Conservation (phyloP, 2,329 filamentous ascomycete genomes). For the Knoxdaviesia capensis region DNA sequence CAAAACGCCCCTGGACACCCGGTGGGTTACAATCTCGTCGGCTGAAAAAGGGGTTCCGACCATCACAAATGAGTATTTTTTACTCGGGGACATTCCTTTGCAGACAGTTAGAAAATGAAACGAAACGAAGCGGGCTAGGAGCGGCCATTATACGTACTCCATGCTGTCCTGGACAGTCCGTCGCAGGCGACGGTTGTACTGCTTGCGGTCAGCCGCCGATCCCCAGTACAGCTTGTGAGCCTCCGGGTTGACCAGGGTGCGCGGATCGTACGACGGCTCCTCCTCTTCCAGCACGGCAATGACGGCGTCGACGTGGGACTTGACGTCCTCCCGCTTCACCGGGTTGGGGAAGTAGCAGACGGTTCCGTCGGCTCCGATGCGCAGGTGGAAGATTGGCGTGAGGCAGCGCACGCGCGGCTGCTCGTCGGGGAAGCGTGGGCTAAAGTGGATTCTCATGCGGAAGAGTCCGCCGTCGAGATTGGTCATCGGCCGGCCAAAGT, state of each 20-base stretch:
- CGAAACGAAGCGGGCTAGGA: constrained; percentile 1
- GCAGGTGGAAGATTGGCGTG: constrained; percentile 71
- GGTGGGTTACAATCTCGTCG: background rate
- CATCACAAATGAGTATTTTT: background rate
- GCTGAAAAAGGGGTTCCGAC: no score
- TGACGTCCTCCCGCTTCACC: constrained; percentile 50
- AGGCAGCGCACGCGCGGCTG: constrained; percentile 70
- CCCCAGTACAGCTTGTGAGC: constrained; percentile 82
- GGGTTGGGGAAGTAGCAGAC: constrained; percentile 58
- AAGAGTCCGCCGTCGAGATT: constrained; percentile 86
- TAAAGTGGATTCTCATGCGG: constrained; percentile 59
- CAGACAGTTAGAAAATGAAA: background rate
- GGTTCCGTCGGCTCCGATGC: constrained; percentile 60
- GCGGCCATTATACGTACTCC: constrained; percentile 24
- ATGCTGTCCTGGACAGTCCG: constrained; percentile 53
- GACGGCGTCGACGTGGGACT: constrained; percentile 67
- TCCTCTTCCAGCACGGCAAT: constrained; percentile 74
- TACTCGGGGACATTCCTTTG: constrained; percentile 15
- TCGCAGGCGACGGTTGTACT: constrained; percentile 65
- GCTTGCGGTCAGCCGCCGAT: constrained; percentile 50
- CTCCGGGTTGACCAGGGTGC: constrained; percentile 70
- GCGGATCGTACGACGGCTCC: constrained; percentile 70
- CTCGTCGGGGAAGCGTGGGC: constrained; percentile 68
- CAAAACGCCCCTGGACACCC: background rate
- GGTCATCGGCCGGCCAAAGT: constrained; percentile 83